A percentile compares a stretch with the other conserved stretches of the same genome.
Conservation (phyloP, 768 basidiomycete genomes). For the Tricholoma furcatifolium region DNA sequence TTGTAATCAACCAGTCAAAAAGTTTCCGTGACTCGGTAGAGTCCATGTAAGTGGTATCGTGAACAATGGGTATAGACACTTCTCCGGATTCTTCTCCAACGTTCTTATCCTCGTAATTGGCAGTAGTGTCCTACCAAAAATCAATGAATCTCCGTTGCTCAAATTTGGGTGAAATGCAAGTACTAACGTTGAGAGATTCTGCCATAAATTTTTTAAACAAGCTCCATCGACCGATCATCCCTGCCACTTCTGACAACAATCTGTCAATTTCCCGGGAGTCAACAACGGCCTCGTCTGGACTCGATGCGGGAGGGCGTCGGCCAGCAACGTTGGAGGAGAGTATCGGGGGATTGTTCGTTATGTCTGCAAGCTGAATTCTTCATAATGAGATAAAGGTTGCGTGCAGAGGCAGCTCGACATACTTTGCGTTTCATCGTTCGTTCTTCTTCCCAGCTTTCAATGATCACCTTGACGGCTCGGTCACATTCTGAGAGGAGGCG, state of each 20-base stretch:
- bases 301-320: conserved; percentile 25
- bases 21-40: conserved; percentile 51
- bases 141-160: background rate
- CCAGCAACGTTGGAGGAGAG: conserved; percentile 29
- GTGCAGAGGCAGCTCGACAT: conserved; percentile 4
- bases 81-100: conserved; percentile 5
- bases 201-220: conserved; percentile 86
- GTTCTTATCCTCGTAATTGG: conserved; percentile 4
- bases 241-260: conserved; percentile 81
- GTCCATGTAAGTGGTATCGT: conserved; percentile 34
- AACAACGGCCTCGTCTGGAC: conserved; percentile 51
- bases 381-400: background rate
- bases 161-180: background rate
- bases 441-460: conserved; percentile 92
- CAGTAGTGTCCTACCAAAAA: conserved; percentile 19
- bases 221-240: conserved; percentile 90
- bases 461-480: conserved; percentile 69
- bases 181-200: conserved; percentile 63
- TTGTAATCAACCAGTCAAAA: conserved; percentile 65
- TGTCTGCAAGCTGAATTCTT: conserved; percentile 43
- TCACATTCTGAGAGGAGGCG: conserved; percentile 86
- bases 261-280: conserved; percentile 94
- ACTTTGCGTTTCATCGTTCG: conserved; percentile 81
- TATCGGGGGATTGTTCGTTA: conserved; percentile 39
- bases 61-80: background rate